These are phyloP conservation scores for Cystobasidium pallidum DNA, from an alignment of 1,284 basidiomycete genomes.

Conservation along the genomic window DNA sequence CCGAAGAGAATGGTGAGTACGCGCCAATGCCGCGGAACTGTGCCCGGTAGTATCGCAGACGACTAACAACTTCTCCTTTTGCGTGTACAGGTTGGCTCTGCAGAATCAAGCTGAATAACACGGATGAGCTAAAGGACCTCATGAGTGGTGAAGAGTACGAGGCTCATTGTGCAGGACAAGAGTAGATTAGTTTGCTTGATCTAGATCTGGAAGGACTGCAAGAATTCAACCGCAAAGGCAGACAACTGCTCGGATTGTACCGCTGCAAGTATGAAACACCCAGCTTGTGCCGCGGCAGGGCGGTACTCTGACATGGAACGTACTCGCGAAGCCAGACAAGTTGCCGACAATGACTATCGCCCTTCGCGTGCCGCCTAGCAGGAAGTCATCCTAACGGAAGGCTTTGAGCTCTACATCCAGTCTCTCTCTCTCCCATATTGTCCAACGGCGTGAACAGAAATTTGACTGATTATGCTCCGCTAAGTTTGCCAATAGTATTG, in stretches of 20 bases:
- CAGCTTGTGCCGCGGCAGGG: too few species aligned
- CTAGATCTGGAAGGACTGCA: too few species aligned
- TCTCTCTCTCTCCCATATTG: constrained; percentile 57
- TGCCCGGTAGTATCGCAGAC: too few species aligned
- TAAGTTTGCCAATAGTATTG: constrained; percentile 65
- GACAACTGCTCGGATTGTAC: too few species aligned
- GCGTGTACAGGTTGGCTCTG: constrained; percentile 95
- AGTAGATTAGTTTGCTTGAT: too few species aligned
- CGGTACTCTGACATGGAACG: too few species aligned
- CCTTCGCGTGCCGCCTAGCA: constrained; percentile 60
- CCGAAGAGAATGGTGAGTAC: constrained; percentile 75
- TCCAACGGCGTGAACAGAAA: constrained; percentile 64
- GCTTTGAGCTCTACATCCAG: constrained; percentile 65
- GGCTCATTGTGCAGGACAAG: constrained; percentile 65
- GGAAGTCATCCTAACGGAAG: constrained; percentile 64
- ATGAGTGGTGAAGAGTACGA: constrained; percentile 79
- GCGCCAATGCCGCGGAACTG: too few species aligned
- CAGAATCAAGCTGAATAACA: constrained; percentile 82
- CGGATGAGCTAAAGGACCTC: constrained; percentile 74
- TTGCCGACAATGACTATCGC: constrained; percentile 62
- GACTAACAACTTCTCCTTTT: too few species aligned
- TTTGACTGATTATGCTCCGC: constrained; percentile 69
- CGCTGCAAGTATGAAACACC: too few species aligned
- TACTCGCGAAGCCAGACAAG: too few species aligned
- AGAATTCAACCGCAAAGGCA: too few species aligned